Conservation (phyloP, 192 early-diverging fungal genomes). For the Backusella mclennaniae region DNA sequence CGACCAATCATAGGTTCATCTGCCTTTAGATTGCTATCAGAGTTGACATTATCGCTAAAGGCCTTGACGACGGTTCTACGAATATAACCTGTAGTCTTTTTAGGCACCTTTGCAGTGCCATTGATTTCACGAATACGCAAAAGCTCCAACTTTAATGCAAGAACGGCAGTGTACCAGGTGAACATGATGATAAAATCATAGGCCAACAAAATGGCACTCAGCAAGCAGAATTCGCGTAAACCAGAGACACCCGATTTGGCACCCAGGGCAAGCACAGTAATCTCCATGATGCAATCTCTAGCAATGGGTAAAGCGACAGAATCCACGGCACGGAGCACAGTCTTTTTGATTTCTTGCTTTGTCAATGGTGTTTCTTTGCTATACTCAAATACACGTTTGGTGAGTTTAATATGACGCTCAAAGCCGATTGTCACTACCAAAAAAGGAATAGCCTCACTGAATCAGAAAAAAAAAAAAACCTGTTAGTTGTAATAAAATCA, state of each 20-base stretch:
- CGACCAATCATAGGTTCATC: conserved; percentile 50
- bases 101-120: not conserved
- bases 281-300: conserved; percentile 83
- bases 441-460: conserved; percentile 85
- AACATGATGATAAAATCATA: conserved; percentile 85
- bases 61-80: conserved; percentile 59
- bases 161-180: conserved; percentile 80
- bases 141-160: conserved; percentile 85
- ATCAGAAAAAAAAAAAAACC: not conserved
- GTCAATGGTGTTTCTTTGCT: conserved; percentile 32
- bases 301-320: conserved; percentile 61
- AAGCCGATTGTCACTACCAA: conserved; percentile 89
- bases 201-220: conserved; percentile 75
- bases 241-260: conserved; percentile 73
- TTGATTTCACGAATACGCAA: conserved; percentile 47
- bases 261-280: conserved; percentile 72
- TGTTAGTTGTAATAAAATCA: not conserved
- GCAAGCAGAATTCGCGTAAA: conserved; percentile 78
- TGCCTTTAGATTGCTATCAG: conserved; percentile 42
- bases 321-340: conserved; percentile 65
- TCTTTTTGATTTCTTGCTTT: conserved; percentile 53
- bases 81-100: conserved; percentile 40
- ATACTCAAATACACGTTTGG: conserved; percentile 72
- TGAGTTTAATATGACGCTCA: conserved; percentile 81
- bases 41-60: conserved; percentile 42